A percentile compares a stretch with the other conserved stretches of the same genome.
Evolutionary conservation across 345 rosid genomes (phyloP).

Genomic region (Ceriops tagal): DNA sequence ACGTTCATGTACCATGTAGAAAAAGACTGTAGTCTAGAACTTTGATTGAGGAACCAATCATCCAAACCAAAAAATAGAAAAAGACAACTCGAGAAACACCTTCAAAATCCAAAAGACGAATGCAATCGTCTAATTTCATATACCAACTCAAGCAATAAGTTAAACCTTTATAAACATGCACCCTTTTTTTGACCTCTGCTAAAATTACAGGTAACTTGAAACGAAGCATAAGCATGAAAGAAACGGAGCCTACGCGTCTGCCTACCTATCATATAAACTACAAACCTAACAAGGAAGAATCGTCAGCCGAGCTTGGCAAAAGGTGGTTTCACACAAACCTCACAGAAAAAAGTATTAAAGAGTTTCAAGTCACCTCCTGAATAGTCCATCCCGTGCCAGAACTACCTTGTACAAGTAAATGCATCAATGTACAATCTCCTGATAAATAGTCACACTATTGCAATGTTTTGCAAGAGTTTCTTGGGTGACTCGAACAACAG

Average conservation of each 20-base stretch:
- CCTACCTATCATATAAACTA: slow-evolving; percentile 27
- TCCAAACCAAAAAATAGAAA: too few species aligned
- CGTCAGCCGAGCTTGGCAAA: slow-evolving; percentile 17
- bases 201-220: slow-evolving; percentile 35
- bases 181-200: background rate
- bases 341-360: slow-evolving; percentile 10
- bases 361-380: slow-evolving; percentile 30
- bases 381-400: slow-evolving; percentile 28
- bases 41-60: too few species aligned
- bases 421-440: slow-evolving; percentile 25
- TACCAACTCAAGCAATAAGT: background rate
- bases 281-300: slow-evolving; percentile 27
- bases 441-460: slow-evolving; percentile 14
- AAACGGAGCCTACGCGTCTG: slow-evolving; percentile 24
- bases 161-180: slow-evolving; percentile 31
- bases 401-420: slow-evolving; percentile 27
- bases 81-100: too few species aligned
- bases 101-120: too few species aligned
- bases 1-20: too few species aligned
- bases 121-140: too few species aligned
- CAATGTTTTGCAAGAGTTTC: slow-evolving; percentile 25
- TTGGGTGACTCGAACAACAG: slow-evolving; percentile 19
- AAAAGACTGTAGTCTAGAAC: too few species aligned
- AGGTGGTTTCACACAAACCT: slow-evolving; percentile 29
- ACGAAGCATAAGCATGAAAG: slow-evolving; percentile 17